Base-by-base conservation (phyloP, 768 basidiomycete species). In the Agrocybe pediades region DNA sequence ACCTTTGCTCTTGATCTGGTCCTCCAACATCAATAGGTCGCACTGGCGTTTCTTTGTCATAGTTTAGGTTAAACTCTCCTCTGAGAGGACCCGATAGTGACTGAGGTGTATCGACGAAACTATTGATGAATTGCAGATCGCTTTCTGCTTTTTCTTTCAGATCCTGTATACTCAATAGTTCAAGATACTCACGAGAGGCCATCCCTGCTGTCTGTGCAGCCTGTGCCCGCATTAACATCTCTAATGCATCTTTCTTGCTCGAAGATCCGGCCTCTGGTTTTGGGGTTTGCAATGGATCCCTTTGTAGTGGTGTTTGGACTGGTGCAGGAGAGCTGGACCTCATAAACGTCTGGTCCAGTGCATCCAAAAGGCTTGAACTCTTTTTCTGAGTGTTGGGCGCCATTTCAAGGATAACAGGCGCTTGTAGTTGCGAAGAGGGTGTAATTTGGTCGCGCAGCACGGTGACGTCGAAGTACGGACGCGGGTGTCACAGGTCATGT, bases 21-120 rank as follows among this genome's bases (percentile, higher is more conserved):
- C 85, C 86, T 24, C 84, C 86, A 23, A 78, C 53, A 60, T 87
- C 86, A 25, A 86, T 77, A 3, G 70, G 56, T 21, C 74, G 72
- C 1, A 85, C 23, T 2, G 80, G 78, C 0, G 75, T 76, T 15
- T 82, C 76, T 6, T 57, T 23, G 60, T 86, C 82, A 58, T 83
- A 84, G 40, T 76, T 72, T 13, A 87, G 56, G 16, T 49, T 57
- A 58, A 86, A 86, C 19, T 67, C 68, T 6, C 72, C 66, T 1
- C 25, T 1, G 33, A 17, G 40, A 3, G 40, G 16, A 9, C 40
- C 49, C 1, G 15, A 19, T n/a, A 9, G 25, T 8, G 44, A 23
- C 26, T 23, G 48, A 50, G 40, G 19, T 9, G 25, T 36, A 13
- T 36, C 16, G 7, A 41, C n/a, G 8, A 42, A 2, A n/a, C 24